phyloP scores from a whole-genome alignment of 1,284 basidiomycete genomes.

The Ceratobasidium sp. region DNA sequence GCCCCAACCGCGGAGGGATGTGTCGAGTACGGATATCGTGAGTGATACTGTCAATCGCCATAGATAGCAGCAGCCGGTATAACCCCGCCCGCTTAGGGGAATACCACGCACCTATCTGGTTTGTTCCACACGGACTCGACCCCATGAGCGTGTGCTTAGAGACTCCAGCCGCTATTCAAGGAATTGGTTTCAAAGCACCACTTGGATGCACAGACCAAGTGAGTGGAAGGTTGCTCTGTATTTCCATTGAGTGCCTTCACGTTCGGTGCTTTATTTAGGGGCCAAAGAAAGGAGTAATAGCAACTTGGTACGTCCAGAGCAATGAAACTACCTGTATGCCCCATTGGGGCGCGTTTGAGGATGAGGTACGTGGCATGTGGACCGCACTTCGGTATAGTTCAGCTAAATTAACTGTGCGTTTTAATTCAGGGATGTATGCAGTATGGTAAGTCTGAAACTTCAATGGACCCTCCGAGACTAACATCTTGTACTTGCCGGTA shows the following conservation, averaged over 20 bases:
- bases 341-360: slow-evolving; percentile 34
- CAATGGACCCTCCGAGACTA: background rate
- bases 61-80: too few relatives aligned
- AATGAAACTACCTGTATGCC: slow-evolving; percentile 38
- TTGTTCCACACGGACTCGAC: slow-evolving; percentile 20
- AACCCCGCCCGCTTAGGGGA: slow-evolving; percentile 4
- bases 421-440: slow-evolving; percentile 27
- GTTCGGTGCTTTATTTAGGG: slow-evolving; percentile 6
- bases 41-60: background rate
- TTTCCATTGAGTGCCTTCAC: too few relatives aligned
- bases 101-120: slow-evolving; percentile 31
- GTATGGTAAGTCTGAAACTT: slow-evolving; percentile 21
- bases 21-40: slow-evolving; percentile 40
- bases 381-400: background rate
- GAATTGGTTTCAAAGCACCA: slow-evolving; percentile 31
- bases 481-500: background rate
- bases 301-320: slow-evolving; percentile 37
- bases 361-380: slow-evolving; percentile 20
- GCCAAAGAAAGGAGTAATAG: slow-evolving; percentile 34
- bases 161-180: slow-evolving; percentile 23
- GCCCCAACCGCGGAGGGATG: background rate
- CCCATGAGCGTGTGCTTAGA: slow-evolving; percentile 9
- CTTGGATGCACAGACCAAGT: slow-evolving; percentile 35
- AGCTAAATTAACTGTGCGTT: background rate
- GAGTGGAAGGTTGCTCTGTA: background rate